phyloP scores from a whole-genome alignment of 768 basidiomycete species.

The Saitozyma sp. region DNA sequence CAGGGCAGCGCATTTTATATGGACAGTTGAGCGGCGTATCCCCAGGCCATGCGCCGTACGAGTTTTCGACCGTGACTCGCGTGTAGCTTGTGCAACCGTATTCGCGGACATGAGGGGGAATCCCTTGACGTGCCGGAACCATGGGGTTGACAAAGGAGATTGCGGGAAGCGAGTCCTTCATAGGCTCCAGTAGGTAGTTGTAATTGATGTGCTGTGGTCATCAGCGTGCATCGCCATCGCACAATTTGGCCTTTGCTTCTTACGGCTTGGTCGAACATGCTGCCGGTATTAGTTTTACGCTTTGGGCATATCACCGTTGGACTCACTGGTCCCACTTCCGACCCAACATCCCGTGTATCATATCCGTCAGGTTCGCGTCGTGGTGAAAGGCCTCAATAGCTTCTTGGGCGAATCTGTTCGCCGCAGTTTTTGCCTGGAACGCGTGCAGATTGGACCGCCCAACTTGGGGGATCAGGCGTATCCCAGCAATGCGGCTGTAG shows the following conservation, averaged over 20 bases:
- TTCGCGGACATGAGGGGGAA: background rate
- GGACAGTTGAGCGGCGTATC: slow-evolving; percentile 66
- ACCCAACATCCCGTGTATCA: slow-evolving; percentile 63
- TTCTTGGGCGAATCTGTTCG: slow-evolving; percentile 62
- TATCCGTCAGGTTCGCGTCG: slow-evolving; percentile 64
- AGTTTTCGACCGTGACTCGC: slow-evolving; percentile 65
- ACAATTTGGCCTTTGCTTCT: too few species aligned
- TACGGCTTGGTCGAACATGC: slow-evolving; percentile 77
- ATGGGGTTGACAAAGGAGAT: slow-evolving; percentile 52
- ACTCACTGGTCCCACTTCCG: slow-evolving; percentile 71
- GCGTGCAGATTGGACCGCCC: slow-evolving; percentile 65
- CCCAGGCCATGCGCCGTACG: slow-evolving; percentile 67
- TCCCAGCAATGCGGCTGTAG: too few species aligned
- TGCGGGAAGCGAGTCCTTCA: slow-evolving; percentile 59
- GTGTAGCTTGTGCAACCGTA: slow-evolving; percentile 59
- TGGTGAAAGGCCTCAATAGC: slow-evolving; percentile 63
- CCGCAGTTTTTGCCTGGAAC: slow-evolving; percentile 64
- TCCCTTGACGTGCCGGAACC: slow-evolving; percentile 61
- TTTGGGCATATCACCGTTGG: too few species aligned
- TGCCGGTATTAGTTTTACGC: too few species aligned
- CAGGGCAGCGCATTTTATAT: slow-evolving; percentile 34
- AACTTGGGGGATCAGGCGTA: slow-evolving; percentile 5
- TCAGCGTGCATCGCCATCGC: too few species aligned
- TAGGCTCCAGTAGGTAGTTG: slow-evolving; percentile 66
- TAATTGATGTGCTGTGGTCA: slow-evolving; percentile 51